Evolutionary conservation across 257 asterid genomes (phyloP).

Genomic region (Jaltomata sinuosa): DNA sequence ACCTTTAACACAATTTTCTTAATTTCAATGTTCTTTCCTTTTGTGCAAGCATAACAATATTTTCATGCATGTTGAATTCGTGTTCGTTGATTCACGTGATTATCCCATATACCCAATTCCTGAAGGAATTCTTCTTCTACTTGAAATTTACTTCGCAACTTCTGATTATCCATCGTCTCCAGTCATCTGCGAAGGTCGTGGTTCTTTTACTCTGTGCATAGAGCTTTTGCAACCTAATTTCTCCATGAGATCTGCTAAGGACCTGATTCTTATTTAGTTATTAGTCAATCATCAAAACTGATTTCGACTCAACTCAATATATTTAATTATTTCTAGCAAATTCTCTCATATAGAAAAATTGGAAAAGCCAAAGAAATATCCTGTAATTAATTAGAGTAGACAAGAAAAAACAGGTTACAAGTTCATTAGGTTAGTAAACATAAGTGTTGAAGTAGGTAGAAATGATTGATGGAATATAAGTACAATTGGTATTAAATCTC

Average conservation of each 20-base stretch:
- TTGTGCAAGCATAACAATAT: background rate
- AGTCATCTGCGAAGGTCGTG: background rate
- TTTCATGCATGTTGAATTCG: background rate
- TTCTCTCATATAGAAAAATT: background rate
- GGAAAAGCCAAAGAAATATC: background rate
- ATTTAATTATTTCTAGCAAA: background rate
- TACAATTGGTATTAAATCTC: background rate
- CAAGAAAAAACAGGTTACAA: background rate
- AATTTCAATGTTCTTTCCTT: background rate
- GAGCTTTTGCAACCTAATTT: accelerated
- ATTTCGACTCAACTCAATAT: background rate
- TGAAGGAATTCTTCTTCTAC: background rate
- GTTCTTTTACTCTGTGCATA: background rate
- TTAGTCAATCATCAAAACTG: background rate
- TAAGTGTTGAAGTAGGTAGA: background rate
- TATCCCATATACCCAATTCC: background rate
- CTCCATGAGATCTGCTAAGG: background rate
- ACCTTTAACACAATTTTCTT: background rate
- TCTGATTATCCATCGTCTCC: too few species aligned
- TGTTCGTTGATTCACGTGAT: background rate
- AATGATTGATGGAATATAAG: slow-evolving; percentile 2
- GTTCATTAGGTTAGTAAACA: background rate
- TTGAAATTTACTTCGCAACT: background rate
- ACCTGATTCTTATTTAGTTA: background rate
- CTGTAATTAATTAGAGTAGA: background rate